Conservation (phyloP, 1,284 basidiomycete species). For the Moniliella sp. region DNA sequence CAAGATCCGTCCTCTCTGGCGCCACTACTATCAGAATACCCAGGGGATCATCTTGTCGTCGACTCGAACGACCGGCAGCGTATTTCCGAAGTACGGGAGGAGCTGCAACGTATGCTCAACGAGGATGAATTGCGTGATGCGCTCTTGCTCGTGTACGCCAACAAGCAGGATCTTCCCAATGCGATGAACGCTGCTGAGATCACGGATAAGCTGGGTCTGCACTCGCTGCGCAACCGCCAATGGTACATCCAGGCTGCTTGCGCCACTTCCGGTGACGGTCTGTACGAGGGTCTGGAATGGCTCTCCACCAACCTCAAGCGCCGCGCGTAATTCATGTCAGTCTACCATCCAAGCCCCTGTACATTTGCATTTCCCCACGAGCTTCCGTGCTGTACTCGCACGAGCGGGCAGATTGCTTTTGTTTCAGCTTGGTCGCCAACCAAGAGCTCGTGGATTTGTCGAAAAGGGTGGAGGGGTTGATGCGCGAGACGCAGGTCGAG, state of each 20-base stretch:
- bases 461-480: too few relatives aligned
- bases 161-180: slow-evolving; percentile 91
- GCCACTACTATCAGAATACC: slow-evolving; percentile 99
- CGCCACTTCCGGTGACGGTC: slow-evolving; percentile 91
- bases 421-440: too few relatives aligned
- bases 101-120: slow-evolving; percentile 97
- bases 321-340: too few relatives aligned
- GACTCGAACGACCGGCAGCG: slow-evolving; percentile 99
- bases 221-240: slow-evolving; percentile 71
- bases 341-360: too few relatives aligned
- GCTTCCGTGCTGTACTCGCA: too few relatives aligned
- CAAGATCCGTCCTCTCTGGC: slow-evolving; percentile 94
- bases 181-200: slow-evolving; percentile 99
- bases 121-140: slow-evolving; percentile 98
- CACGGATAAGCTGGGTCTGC: slow-evolving; percentile 95
- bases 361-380: too few relatives aligned
- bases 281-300: slow-evolving; percentile 63
- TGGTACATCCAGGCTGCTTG: slow-evolving; percentile 79
- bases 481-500: too few relatives aligned
- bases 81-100: slow-evolving; percentile 94
- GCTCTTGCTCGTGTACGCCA: slow-evolving; percentile 90
- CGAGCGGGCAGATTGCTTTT: too few relatives aligned
- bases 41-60: slow-evolving; percentile 98
- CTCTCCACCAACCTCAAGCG: too few relatives aligned
- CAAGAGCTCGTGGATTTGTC: too few relatives aligned